A percentile compares a stretch with the other conserved stretches of the same genome.
phyloP scores from a whole-genome alignment of 2,329 filamentous ascomycete genomes.

The Scedosporium minutisporum region DNA sequence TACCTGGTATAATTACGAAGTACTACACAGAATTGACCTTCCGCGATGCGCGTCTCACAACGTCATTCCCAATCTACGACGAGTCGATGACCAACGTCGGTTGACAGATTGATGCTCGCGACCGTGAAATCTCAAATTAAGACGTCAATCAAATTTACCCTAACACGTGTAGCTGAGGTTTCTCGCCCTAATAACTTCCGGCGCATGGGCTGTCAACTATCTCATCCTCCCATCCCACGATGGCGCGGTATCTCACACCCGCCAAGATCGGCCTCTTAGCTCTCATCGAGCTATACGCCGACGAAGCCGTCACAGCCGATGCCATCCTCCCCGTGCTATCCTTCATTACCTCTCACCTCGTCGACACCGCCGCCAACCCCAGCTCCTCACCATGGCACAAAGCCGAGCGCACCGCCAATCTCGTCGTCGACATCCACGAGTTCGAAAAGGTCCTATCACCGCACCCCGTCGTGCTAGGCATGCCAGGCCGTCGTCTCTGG shows the following conservation, averaged over 20 bases:
- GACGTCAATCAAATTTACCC: background rate
- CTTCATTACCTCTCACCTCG: constrained; percentile 65
- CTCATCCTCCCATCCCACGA: constrained; percentile 23
- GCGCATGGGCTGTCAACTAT: background rate
- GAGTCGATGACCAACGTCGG: no score
- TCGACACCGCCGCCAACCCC: constrained; percentile 33
- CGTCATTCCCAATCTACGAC: no score
- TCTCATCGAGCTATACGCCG: constrained; percentile 72
- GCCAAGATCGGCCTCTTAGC: constrained; percentile 76
- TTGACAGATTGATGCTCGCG: no score
- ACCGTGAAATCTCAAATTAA: no score
- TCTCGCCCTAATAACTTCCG: background rate
- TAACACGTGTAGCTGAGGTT: no score
- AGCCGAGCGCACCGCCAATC: constrained; percentile 38
- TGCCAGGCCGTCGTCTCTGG: constrained; percentile 77
- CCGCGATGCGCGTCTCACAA: no score
- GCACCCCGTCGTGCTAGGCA: constrained; percentile 40
- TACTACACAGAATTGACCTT: no score
- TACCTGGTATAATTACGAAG: no score
- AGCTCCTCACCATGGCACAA: constrained; percentile 31
- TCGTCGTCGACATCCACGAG: constrained; percentile 45
- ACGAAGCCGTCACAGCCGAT: constrained; percentile 56
- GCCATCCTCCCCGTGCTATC: constrained; percentile 69
- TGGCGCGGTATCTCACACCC: constrained; percentile 80
- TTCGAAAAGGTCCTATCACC: constrained; percentile 49